Base-by-base conservation (phyloP, 257 asterid genomes). In the Capsicum rhomboideum region DNA sequence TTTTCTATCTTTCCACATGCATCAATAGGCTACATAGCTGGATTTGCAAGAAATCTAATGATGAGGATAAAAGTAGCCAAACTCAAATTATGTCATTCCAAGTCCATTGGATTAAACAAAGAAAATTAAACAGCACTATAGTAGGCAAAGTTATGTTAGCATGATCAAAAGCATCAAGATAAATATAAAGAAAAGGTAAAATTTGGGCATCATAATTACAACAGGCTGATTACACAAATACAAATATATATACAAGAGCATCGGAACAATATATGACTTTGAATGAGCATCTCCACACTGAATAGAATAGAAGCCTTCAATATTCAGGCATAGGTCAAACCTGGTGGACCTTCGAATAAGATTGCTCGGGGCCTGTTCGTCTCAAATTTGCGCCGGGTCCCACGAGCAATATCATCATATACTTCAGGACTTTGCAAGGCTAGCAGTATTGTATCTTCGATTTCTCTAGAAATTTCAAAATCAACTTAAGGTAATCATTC, bases 341-440 rank as follows among this genome's bases (percentile, higher is more conserved):
- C 99, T 92, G 99, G 98, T 83, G 99, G 99, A 82, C 99, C 99
- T 93, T 97, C 99, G 87, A 95, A 97, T 72, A 97, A 91, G 69
- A 97, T 98, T 23, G 98, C 98, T 78, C 96, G 95, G 42, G 99
- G 99, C 88, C 99, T 89, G 87, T 93, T 97, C n/a, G 97, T 87
- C 96, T 95, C 99, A 84, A 97, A 97, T 89, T 95, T 97, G 69
- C 93, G 85, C 71, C 99, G 92, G 49, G 99, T 97, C 64, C 97
- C 98, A 77, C 94, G 98, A 85, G 98, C 97, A 90, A 97, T 95
- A 71, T 93, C 92, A 88, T 97, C 98, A 86, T 97, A 97, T 68
- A 97, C 94, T 91, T 97, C 98, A 86, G 99, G 98, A 82, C 93
- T 91, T 89, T 91, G 94, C 66, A 97, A 87, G 84, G 98, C 98